Evolutionary conservation across 2,329 filamentous ascomycete genomes (phyloP).

Genomic region (Fonsecaea pugnacius): DNA sequence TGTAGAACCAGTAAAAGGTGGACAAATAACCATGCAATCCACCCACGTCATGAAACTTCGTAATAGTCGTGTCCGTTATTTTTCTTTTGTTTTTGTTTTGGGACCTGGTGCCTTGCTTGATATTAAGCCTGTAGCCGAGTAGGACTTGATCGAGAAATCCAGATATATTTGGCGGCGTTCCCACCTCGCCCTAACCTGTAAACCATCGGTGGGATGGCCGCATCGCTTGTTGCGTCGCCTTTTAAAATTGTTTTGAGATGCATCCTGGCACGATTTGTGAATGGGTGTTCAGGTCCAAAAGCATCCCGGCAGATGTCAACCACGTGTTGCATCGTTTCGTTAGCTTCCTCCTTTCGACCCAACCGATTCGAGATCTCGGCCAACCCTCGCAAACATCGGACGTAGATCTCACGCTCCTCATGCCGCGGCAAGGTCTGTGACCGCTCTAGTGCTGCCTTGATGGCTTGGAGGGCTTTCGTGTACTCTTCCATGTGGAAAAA

Average conservation of each 20-base stretch:
- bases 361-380: constrained; percentile 36
- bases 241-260: constrained; percentile 37
- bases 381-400: constrained; percentile 36
- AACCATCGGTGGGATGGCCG: constrained; percentile 36
- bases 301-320: constrained; percentile 35
- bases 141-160: constrained; percentile 37
- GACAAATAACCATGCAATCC: neutral
- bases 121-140: constrained; percentile 34
- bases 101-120: neutral
- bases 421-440: constrained; percentile 28
- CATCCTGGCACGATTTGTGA: constrained; percentile 36
- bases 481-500: constrained; percentile 37
- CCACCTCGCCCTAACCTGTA: constrained; percentile 37
- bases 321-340: constrained; percentile 36
- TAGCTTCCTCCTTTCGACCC: constrained; percentile 34
- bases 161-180: constrained; percentile 37
- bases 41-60: constrained; percentile 19
- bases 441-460: constrained; percentile 35
- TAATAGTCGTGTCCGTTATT: constrained; percentile 10
- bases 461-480: constrained; percentile 31
- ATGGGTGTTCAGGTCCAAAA: constrained; percentile 37
- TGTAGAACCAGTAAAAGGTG: constrained; percentile 8
- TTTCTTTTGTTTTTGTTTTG: neutral
- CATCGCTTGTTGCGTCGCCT: constrained; percentile 28
- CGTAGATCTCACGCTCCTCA: constrained; percentile 38